These are phyloP conservation scores for Pholiota molesta DNA, from an alignment of 768 basidiomycete species.

Conservation along the genomic window DNA sequence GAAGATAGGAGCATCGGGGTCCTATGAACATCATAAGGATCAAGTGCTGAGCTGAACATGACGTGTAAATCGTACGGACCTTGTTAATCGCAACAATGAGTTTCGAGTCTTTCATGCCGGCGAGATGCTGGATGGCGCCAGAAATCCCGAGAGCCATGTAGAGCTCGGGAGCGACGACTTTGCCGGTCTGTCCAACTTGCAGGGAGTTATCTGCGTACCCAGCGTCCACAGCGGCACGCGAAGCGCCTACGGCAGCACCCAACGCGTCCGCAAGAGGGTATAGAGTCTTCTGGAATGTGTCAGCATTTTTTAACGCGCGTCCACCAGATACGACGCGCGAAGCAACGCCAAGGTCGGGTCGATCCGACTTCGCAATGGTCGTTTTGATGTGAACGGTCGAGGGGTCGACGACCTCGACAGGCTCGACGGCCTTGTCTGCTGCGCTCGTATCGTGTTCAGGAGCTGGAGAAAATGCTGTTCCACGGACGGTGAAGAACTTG, in stretches of 20 bases:
- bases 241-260: constrained; percentile 97
- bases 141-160: constrained; percentile 98
- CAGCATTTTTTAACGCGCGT: constrained; percentile 90
- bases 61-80: constrained; percentile 39
- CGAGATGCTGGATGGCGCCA: constrained; percentile 97
- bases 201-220: constrained; percentile 97
- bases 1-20: constrained; percentile 98
- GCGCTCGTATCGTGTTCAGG: constrained; percentile 52
- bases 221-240: constrained; percentile 95
- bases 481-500: constrained; percentile 95
- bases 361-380: constrained; percentile 83
- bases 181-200: constrained; percentile 99
- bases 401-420: constrained; percentile 61
- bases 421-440: constrained; percentile 61
- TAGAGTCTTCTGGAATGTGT: constrained; percentile 85
- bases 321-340: constrained; percentile 93
- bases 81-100: constrained; percentile 98
- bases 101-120: constrained; percentile 99
- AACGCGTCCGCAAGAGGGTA: constrained; percentile 93
- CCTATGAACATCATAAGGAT: constrained; percentile 45
- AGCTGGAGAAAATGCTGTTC: constrained; percentile 84
- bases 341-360: constrained; percentile 90
- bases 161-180: constrained; percentile 95
- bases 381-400: constrained; percentile 70
- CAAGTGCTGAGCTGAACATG: constrained; percentile 10